phyloP scores from a whole-genome alignment of 495 filamentous ascomycete genomes.

The Penicillium canariense region DNA sequence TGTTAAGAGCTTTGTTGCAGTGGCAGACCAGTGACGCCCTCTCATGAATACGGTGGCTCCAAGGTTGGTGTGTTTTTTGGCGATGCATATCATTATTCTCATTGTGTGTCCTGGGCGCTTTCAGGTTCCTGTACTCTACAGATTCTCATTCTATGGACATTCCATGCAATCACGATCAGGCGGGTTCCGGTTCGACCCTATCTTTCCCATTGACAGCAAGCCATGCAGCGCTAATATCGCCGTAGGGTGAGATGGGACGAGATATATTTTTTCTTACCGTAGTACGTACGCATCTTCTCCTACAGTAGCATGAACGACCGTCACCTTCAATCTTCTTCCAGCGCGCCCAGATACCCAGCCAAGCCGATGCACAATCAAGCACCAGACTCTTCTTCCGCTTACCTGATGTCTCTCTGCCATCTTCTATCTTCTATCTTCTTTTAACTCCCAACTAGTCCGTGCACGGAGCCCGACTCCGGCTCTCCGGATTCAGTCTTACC shows the following conservation, averaged over 20 bases:
- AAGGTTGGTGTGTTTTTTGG: constrained; percentile 11
- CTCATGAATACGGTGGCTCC: constrained; percentile 8
- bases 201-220: neutral
- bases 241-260: no score
- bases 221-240: neutral
- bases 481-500: neutral
- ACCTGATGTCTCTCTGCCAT: no score
- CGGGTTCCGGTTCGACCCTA: neutral
- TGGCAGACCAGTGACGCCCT: constrained; percentile 35
- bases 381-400: no score
- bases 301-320: no score
- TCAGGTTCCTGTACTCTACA: neutral
- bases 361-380: no score
- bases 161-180: neutral
- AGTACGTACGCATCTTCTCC: no score
- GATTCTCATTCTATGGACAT: neutral
- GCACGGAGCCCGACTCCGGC: neutral
- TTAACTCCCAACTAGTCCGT: neutral
- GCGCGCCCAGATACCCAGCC: no score
- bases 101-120: neutral
- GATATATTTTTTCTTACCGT: no score
- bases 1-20: constrained; percentile 67
- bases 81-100: constrained; percentile 10
- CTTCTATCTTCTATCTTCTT: neutral
- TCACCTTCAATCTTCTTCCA: no score